These are phyloP conservation scores for Cucumis melo DNA, from an alignment of 306 rosid species.

Conservation along the genomic window DNA sequence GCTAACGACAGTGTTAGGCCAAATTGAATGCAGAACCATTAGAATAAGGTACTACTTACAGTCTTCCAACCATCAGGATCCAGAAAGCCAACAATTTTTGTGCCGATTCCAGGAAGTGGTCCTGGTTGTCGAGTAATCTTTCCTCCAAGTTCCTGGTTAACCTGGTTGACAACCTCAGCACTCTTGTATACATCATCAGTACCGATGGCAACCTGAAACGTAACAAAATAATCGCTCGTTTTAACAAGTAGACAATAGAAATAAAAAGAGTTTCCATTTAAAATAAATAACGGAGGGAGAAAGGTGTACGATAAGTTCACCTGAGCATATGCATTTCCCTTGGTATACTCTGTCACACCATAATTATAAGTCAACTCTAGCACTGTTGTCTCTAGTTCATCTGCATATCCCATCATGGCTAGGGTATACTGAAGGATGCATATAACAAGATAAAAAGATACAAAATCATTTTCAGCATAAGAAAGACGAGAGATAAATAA, in stretches of 20 bases:
- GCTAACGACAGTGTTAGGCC: background rate
- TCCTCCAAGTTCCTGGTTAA: conserved; percentile 82
- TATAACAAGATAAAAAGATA: conserved; percentile 2
- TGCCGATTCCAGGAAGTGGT: conserved; percentile 74
- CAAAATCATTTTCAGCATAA: background rate
- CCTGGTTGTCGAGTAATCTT: conserved; percentile 88
- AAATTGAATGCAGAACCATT: background rate
- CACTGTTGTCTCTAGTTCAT: conserved; percentile 68
- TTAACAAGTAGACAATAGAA: background rate
- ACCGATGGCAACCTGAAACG: conserved; percentile 62
- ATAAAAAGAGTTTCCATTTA: background rate
- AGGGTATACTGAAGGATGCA: conserved; percentile 45
- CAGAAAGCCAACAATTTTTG: conserved; percentile 72
- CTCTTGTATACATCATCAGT: conserved; percentile 95
- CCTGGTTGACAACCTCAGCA: conserved; percentile 61
- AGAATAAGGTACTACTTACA: conserved; percentile 31
- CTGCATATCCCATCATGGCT: conserved; percentile 83
- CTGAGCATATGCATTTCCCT: conserved; percentile 96
- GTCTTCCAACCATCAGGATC: conserved; percentile 99
- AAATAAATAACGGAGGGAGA: background rate
- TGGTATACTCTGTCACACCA: conserved; percentile 79
- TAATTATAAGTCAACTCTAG: conserved; percentile 93
- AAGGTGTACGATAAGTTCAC: conserved; percentile 15
- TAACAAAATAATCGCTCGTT: background rate
- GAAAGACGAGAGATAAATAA: background rate